phyloP scores from a whole-genome alignment of 257 asterid genomes.

The Solanum chmielewskii region DNA sequence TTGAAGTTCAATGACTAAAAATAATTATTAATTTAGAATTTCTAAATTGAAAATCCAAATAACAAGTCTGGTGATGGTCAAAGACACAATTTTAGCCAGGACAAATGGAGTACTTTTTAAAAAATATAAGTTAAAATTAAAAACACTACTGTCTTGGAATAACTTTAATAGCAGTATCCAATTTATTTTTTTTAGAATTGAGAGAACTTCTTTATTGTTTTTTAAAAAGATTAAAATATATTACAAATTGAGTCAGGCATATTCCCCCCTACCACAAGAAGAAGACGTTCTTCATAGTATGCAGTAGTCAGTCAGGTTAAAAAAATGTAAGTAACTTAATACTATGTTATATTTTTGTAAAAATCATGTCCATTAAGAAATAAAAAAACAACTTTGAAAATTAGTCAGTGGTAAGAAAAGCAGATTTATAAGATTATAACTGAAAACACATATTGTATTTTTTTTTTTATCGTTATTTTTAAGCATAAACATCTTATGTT shows the following conservation, averaged over 20 bases:
- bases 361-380: neutral
- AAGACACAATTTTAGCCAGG: neutral
- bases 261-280: neutral
- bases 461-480: no score
- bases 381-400: neutral
- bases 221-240: neutral
- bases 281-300: neutral
- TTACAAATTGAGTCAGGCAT: conserved; percentile 1
- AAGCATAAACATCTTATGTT: neutral
- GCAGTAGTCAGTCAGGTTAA: neutral
- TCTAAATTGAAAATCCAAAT: neutral
- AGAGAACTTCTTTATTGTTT: neutral
- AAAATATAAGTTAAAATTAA: neutral
- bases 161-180: neutral
- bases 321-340: neutral
- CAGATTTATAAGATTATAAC: neutral
- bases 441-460: neutral
- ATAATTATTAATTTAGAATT: neutral
- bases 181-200: neutral
- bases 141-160: neutral
- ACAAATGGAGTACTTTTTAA: neutral
- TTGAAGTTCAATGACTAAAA: neutral
- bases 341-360: neutral
- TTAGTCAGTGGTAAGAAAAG: no score
- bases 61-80: no score